Evolutionary conservation across 306 rosid genomes (phyloP).

Genomic region (Datisca glomerata): DNA sequence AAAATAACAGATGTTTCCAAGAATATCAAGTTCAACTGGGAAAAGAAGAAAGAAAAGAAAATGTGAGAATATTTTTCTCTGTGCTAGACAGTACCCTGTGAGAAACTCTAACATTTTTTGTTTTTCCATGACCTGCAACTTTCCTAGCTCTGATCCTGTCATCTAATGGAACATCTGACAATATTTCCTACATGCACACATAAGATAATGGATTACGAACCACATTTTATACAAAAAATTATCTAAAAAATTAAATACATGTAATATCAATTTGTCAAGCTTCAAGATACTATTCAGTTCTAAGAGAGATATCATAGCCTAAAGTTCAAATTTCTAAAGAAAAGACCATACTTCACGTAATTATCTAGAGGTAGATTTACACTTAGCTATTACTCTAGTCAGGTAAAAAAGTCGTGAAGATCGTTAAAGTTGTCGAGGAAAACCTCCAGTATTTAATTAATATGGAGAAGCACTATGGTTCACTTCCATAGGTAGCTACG

Average conservation of each 20-base stretch:
- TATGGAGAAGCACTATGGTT: too few species aligned
- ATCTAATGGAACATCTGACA: constrained; percentile 59
- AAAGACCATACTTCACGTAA: too few species aligned
- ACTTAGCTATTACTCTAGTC: too few species aligned
- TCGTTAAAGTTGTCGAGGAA: too few species aligned
- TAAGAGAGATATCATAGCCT: neutral
- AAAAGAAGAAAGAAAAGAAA: constrained; percentile 4
- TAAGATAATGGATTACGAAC: constrained; percentile 14
- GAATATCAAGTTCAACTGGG: constrained; percentile 5
- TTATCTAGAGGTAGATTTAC: too few species aligned
- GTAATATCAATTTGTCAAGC: neutral
- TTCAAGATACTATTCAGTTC: neutral
- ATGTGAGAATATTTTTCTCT: constrained; percentile 10
- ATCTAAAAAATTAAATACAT: constrained; percentile 13
- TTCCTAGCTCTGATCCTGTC: constrained; percentile 45
- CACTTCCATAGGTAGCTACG: too few species aligned
- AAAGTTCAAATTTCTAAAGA: constrained; percentile 1
- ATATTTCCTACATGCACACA: constrained; percentile 51
- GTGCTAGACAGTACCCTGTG: constrained; percentile 51
- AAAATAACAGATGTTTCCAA: neutral
- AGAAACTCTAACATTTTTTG: constrained; percentile 62
- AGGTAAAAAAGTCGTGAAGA: too few species aligned
- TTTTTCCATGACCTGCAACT: constrained; percentile 30
- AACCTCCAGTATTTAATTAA: too few species aligned
- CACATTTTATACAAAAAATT: neutral